Evolutionary conservation across 2,329 filamentous ascomycete genomes (phyloP), one percentile per base, ranked within the genome.

Genomic region (Rhexocercosporidium sp.): DNA sequence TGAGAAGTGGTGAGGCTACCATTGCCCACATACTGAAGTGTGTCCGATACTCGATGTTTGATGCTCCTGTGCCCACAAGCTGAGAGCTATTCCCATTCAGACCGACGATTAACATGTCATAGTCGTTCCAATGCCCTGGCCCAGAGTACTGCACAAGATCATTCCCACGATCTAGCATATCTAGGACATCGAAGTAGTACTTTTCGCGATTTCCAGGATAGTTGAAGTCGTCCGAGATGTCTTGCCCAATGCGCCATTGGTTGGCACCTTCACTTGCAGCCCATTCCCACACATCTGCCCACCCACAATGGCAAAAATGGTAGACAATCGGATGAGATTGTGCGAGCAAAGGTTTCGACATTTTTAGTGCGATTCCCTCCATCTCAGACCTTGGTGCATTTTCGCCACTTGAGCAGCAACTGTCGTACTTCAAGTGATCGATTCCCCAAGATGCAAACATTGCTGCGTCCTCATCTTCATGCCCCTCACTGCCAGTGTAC

Each of bases 361-460:
- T 88, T 29, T 72, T 70, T 65, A 69, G 77, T 77, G 3, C 49
- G n/a, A 66, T 66, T 25, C 31, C 51, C 47, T 69, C 62, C 27
- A 69, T 66, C 53, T 66, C 67, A 18, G 66, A 29, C 18, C 72
- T 73, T 0, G 83, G 84, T 12, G 79, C 82, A 44, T 9, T 3
- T 11, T 83, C 85, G 0, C 73, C 78, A 5, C 81, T 86, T 74
- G 85, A 79, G 72, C 86, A 87, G 75, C 85, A 88, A 74, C 87
- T 87, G 73, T 88, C 86, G 71, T 86, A 87, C 76, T 87, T 88
- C 18, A 86, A 75, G 67, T 87, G 88, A 73, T 88, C 86, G 63
- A 89, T 81, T 1, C 84, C 85, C 86, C 86, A 89, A 27, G 80
- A 79, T 0, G 85, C 83, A 73, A 86, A 89, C 0, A 84, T 83